Base-by-base conservation (phyloP, 2,329 filamentous ascomycete species). In the Akanthomyces uredinophilus region DNA sequence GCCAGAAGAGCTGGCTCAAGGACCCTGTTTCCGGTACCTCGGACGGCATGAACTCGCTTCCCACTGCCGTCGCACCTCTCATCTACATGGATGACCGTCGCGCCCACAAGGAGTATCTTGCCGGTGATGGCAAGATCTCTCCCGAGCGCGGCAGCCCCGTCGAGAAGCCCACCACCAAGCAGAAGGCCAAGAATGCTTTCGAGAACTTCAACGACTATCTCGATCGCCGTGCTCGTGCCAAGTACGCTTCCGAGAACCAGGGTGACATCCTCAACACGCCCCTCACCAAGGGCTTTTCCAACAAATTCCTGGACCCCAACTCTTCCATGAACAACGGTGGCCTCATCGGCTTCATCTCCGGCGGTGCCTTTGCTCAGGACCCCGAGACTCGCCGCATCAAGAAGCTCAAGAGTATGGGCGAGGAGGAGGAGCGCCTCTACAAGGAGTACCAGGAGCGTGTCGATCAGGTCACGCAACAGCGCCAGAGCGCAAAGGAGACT, bases 261-360 rank as follows among this genome's bases (percentile, higher is more conserved):
- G 58, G 58, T 13, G 62, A 64, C n/a, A 64, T 64, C 32, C 58
- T 64, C 58, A 64, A 56, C 41, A 64, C 62, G 4, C 62, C 62
- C 2, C 44, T 56, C 37, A 61, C 44, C 52, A 55, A 61, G 4
- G 66, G 67, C 27, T 72, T 72, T 62, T 69, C 66, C 53, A 72
- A 71, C 20, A 70, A 71, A 24, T 71, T 68, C 61, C 61, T 41
- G 43, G 69, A 72, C 20, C 20, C 68, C 27, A 60, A 70, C 4
- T 68, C 67, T 41, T 64, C 70, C 20, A 66, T 58, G 5, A 68
- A 65, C 56, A 66, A 64, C 47, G 58, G 58, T 29, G 62, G 62
- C 14, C 58, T 64, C 10, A 43, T 64, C 5, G 62, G 62, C 46
- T 57, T 64, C 44, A 59, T 64, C 47, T 61, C 62, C 11, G 62